phyloP scores from a whole-genome alignment of 768 basidiomycete genomes.

The Tylopilus balloui region DNA sequence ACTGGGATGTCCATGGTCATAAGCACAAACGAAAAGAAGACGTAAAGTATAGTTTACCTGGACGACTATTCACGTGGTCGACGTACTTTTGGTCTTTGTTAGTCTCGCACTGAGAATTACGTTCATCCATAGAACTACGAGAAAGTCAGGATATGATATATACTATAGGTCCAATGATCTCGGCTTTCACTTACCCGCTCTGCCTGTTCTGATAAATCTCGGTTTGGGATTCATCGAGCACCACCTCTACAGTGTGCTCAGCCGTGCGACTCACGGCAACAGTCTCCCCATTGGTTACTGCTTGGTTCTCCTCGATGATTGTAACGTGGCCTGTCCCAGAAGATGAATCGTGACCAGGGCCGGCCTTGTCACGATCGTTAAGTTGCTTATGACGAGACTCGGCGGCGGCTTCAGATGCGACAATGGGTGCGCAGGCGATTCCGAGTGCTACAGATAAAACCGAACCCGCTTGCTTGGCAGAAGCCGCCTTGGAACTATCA shows the following conservation, averaged over 20 bases:
- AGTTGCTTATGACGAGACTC: conserved; percentile 5
- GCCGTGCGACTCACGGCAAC: not conserved
- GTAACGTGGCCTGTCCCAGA: not conserved
- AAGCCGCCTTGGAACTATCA: not conserved
- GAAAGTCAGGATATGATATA: not conserved
- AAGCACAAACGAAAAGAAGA: not conserved
- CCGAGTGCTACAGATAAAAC: too few species aligned
- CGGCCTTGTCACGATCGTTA: not conserved
- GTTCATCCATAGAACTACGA: not conserved
- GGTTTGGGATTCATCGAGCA: not conserved
- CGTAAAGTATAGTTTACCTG: not conserved
- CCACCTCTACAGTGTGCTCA: not conserved
- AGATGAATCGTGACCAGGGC: not conserved
- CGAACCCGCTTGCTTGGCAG: conserved; percentile 8
- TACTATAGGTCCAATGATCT: not conserved
- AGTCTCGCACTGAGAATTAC: not conserved
- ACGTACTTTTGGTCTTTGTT: not conserved
- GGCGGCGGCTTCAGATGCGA: conserved; percentile 8
- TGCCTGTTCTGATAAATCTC: not conserved
- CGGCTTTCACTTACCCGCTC: conserved; percentile 1
- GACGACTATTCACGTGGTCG: not conserved
- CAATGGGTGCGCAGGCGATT: too few species aligned
- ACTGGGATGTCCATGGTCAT: not conserved
- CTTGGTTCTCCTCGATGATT: not conserved
- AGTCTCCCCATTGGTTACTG: not conserved